These are phyloP conservation scores for Parmelia sp. DNA, from an alignment of 495 filamentous ascomycete genomes.

Conservation along the genomic window DNA sequence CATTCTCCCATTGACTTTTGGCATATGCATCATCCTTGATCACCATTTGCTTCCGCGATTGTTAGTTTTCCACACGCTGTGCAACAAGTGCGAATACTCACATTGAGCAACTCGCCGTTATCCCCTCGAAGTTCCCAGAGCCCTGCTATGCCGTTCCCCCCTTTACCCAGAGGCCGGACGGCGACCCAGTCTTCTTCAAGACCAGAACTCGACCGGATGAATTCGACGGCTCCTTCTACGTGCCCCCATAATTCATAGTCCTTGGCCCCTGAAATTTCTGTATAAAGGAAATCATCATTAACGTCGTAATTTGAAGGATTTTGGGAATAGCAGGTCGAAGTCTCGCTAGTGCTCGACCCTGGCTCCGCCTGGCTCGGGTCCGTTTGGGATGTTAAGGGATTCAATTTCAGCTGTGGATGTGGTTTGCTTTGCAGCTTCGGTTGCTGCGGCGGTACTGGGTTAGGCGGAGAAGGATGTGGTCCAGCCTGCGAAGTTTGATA, in stretches of 20 bases:
- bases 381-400: background rate
- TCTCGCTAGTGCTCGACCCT: background rate
- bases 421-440: background rate
- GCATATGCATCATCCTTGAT: background rate
- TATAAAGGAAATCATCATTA: too few relatives aligned
- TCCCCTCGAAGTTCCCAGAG: background rate
- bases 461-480: background rate
- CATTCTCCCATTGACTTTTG: background rate
- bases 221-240: background rate
- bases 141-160: background rate
- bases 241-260: background rate
- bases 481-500: background rate
- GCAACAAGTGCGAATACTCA: background rate
- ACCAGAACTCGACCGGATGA: background rate
- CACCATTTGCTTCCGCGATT: background rate
- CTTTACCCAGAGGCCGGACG: background rate
- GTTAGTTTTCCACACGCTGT: background rate
- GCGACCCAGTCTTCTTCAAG: background rate
- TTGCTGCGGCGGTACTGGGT: background rate
- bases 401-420: background rate
- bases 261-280: background rate
- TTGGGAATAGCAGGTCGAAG: constrained; percentile 4
- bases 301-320: background rate
- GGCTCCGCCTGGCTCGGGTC: background rate
- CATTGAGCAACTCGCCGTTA: background rate